Percentiles rank a stretch among this genome's conserved stretches.
Conservation (phyloP, 176 grass and related monocot genomes). For the Carex littledalei region DNA sequence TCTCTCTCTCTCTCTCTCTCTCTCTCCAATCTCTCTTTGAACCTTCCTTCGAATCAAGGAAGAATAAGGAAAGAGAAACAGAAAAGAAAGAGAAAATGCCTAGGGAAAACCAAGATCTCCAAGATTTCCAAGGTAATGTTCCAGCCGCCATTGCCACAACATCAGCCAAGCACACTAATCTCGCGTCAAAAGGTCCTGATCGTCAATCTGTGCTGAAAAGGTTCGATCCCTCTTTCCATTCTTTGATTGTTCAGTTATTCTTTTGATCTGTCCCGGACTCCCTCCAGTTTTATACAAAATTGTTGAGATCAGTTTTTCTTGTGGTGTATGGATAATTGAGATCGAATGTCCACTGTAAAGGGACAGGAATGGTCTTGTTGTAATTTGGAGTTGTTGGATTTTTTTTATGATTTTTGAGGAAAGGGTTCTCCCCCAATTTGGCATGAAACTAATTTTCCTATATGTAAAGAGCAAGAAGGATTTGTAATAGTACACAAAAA, state of each 20-base stretch:
- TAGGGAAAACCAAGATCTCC: constrained; percentile 67
- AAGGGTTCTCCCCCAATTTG: background rate
- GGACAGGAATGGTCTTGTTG: background rate
- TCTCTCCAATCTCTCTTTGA: background rate
- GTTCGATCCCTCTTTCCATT: background rate
- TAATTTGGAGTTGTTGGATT: background rate
- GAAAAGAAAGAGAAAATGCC: constrained; percentile 27
- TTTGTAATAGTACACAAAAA: constrained; percentile 1
- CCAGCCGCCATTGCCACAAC: constrained; percentile 10
- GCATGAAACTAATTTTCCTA: background rate
- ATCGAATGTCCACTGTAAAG: background rate
- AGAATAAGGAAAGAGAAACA: constrained; percentile 21
- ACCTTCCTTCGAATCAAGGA: background rate
- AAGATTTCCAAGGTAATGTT: constrained; percentile 45
- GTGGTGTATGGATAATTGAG: background rate
- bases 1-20: background rate
- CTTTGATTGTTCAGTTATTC: background rate
- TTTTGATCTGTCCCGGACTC: background rate
- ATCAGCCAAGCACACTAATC: constrained; percentile 35
- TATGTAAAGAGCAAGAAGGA: background rate
- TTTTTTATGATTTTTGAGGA: background rate
- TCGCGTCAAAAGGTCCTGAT: constrained; percentile 38
- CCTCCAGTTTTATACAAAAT: background rate
- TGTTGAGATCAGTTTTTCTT: background rate
- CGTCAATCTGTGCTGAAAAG: constrained; percentile 69